Evolutionary conservation across 805 yeast genomes (phyloP).

Genomic region (Suhomyces canberraensis): DNA sequence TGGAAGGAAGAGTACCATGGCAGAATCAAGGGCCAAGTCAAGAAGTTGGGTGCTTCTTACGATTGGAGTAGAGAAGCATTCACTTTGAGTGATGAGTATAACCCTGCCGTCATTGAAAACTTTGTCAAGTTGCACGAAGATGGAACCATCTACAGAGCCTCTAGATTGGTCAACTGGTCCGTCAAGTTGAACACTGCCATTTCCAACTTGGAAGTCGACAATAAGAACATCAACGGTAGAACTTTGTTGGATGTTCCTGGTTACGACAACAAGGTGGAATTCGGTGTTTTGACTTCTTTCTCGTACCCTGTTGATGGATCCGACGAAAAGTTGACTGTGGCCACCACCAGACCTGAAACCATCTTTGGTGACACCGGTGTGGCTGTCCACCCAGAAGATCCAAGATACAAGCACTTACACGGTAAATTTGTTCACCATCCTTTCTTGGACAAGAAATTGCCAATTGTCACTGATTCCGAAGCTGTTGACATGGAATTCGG

Average conservation of each 20-base stretch:
- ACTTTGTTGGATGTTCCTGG: slow-evolving; percentile 83
- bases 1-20: slow-evolving; percentile 95
- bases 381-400: slow-evolving; percentile 95
- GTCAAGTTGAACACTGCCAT: slow-evolving; percentile 91
- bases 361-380: slow-evolving; percentile 96
- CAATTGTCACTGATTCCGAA: slow-evolving; percentile 84
- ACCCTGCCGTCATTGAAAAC: slow-evolving; percentile 83
- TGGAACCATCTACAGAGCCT: slow-evolving; percentile 91
- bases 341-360: slow-evolving; percentile 99
- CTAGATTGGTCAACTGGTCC: slow-evolving; percentile 94
- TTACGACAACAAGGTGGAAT: slow-evolving; percentile 85
- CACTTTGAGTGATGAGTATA: slow-evolving; percentile 77
- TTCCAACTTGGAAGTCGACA: slow-evolving; percentile 94
- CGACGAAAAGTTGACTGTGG: slow-evolving; percentile 85
- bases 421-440: slow-evolving; percentile 93
- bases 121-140: slow-evolving; percentile 90
- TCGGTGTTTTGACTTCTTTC: slow-evolving; percentile 95
- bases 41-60: slow-evolving; percentile 90
- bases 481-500: slow-evolving; percentile 99
- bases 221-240: slow-evolving; percentile 81
- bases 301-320: slow-evolving; percentile 85
- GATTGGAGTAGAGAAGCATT: slow-evolving; percentile 96
- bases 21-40: slow-evolving; percentile 80
- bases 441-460: slow-evolving; percentile 77
- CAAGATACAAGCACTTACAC: slow-evolving; percentile 89